phyloP scores from a whole-genome alignment of 2,329 filamentous ascomycete species.

The Ophiostoma quercus region DNA sequence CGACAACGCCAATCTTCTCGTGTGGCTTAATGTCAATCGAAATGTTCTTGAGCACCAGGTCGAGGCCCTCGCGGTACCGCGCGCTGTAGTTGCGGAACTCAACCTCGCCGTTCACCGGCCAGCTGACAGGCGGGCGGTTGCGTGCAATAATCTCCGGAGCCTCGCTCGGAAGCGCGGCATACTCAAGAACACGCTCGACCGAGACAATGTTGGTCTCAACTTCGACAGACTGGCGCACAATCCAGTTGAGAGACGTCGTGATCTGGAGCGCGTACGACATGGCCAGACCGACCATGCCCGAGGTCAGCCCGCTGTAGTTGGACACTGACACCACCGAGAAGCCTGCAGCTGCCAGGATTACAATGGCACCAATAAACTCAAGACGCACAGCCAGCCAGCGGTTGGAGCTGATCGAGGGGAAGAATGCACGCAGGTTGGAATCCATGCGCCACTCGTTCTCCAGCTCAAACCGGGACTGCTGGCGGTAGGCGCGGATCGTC shows the following conservation, averaged over 20 bases:
- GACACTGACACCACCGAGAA: conserved; percentile 78
- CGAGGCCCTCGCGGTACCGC: conserved; percentile 81
- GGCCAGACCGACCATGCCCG: conserved; percentile 79
- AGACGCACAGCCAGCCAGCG: conserved; percentile 92
- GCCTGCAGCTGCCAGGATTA: conserved; percentile 81
- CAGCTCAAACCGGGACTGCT: conserved; percentile 77
- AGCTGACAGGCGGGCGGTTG: conserved; percentile 78
- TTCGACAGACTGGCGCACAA: conserved; percentile 95
- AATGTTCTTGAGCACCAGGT: conserved; percentile 89
- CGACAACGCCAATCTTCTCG: conserved; percentile 97
- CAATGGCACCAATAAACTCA: conserved; percentile 90
- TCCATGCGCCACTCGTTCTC: conserved; percentile 99
- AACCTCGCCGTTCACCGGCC: conserved; percentile 84
- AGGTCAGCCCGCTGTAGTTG: conserved; percentile 55
- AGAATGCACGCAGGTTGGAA: conserved; percentile 88
- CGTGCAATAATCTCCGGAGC: conserved; percentile 89
- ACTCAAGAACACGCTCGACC: conserved; percentile 95
- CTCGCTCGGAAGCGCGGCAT: conserved; percentile 84
- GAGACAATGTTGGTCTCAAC: conserved; percentile 99
- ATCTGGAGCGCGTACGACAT: conserved; percentile 99
- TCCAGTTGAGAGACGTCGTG: conserved; percentile 97
- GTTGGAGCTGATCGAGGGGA: conserved; percentile 89
- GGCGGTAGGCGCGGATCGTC: conserved; percentile 90
- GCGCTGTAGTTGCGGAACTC: conserved; percentile 93
- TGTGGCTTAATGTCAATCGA: conserved; percentile 88